A percentile compares a stretch with the other conserved stretches of the same genome.
These are phyloP conservation scores for Cladobotryum protrusum DNA, from an alignment of 2,329 filamentous ascomycete genomes.

Conservation along the genomic window DNA sequence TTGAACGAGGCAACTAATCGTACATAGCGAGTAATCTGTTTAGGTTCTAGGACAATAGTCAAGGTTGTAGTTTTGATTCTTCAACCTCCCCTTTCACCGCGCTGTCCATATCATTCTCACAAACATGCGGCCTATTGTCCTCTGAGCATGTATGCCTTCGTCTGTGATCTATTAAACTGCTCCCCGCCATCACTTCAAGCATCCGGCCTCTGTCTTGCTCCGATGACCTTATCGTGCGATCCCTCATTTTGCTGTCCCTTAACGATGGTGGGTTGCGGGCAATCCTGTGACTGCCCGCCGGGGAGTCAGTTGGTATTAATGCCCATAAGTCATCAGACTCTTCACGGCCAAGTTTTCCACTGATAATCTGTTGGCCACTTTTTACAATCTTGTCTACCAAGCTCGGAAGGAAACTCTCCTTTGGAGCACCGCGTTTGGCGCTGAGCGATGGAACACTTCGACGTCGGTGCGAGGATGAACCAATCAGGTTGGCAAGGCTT, in stretches of 20 bases:
- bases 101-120: constrained; percentile 21
- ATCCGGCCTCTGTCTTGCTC: constrained; percentile 16
- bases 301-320: not conserved
- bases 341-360: not conserved
- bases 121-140: constrained; percentile 26
- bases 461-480: constrained; percentile 20
- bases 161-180: constrained; percentile 10
- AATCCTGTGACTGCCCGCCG: not conserved
- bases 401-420: constrained; percentile 17
- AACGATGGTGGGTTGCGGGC: constrained; percentile 4
- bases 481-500: constrained; percentile 19
- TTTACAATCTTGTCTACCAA: constrained; percentile 25
- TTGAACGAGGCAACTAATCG: no score
- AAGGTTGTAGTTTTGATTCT: no score
- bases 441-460: constrained; percentile 18
- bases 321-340: not conserved
- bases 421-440: constrained; percentile 2
- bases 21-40: no score
- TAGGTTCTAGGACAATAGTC: no score
- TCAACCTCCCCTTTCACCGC: not conserved
- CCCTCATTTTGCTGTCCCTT: constrained; percentile 18
- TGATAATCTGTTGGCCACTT: constrained; percentile 19
- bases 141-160: constrained; percentile 25
- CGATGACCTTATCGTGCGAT: constrained; percentile 14
- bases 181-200: constrained; percentile 20